Evolutionary conservation across 164 flowering plant genomes (phyloP).

Genomic region (Warburgia ugandensis): DNA sequence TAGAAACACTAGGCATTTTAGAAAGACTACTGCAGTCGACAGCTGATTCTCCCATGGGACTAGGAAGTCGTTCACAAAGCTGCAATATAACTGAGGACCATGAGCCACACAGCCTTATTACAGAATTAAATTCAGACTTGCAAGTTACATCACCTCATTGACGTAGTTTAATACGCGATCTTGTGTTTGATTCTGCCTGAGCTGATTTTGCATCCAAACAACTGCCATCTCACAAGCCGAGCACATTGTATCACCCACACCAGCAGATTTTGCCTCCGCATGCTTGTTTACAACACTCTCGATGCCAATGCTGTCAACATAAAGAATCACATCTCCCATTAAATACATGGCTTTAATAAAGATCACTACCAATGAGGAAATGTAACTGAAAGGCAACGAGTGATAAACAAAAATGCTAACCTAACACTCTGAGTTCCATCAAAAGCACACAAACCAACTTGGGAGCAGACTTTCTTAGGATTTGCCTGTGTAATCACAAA

Average conservation of each 20-base stretch:
- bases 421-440: conserved; percentile 71
- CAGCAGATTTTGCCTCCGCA: conserved; percentile 27
- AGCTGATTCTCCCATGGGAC: conserved; percentile 80
- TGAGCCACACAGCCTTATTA: background rate
- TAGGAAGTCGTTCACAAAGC: conserved; percentile 81
- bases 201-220: conserved; percentile 75
- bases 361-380: background rate
- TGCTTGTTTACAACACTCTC: conserved; percentile 57
- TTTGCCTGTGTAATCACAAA: background rate
- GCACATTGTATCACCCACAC: conserved; percentile 43
- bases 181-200: conserved; percentile 46
- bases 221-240: conserved; percentile 80
- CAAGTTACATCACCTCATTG: conserved; percentile 34
- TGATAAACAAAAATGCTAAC: conserved; percentile 22
- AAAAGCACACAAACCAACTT: conserved; percentile 69
- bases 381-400: background rate
- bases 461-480: conserved; percentile 73
- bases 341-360: background rate
- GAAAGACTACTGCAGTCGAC: conserved; percentile 58
- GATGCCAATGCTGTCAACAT: conserved; percentile 44
- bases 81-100: conserved; percentile 23
- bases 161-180: conserved; percentile 53
- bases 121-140: background rate
- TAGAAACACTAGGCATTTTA: conserved; percentile 60
- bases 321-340: background rate